Evolutionary conservation across 768 basidiomycete species (phyloP).

Genomic region (Collybia sordida): DNA sequence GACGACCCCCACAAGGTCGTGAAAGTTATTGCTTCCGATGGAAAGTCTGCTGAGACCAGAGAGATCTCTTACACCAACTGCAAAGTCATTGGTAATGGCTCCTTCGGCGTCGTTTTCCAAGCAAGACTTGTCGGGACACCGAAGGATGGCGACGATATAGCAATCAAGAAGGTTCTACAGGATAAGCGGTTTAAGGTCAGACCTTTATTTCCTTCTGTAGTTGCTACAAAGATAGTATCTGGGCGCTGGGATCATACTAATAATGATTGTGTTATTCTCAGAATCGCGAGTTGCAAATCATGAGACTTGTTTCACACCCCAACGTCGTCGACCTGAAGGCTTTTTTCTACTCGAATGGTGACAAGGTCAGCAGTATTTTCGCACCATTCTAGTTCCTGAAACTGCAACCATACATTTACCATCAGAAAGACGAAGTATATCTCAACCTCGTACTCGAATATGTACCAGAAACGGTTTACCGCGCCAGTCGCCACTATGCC

Average conservation of each 20-base stretch:
- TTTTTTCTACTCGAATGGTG: slow-evolving; percentile 99
- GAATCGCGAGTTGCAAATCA: slow-evolving; percentile 99
- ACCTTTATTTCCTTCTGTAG: slow-evolving; percentile 21
- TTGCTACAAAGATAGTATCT: slow-evolving; percentile 5
- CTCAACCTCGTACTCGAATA: slow-evolving; percentile 99
- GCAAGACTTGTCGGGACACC: slow-evolving; percentile 76
- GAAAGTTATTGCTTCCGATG: slow-evolving; percentile 93
- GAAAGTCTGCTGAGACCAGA: slow-evolving; percentile 86
- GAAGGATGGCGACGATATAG: slow-evolving; percentile 81
- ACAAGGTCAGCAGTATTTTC: slow-evolving; percentile 71
- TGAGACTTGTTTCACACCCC: slow-evolving; percentile 94
- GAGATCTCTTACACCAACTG: slow-evolving; percentile 95
- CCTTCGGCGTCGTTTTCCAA: slow-evolving; percentile 98
- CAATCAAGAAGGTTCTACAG: slow-evolving; percentile 99
- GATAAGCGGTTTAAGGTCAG: slow-evolving; percentile 99
- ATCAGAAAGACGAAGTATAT: slow-evolving; percentile 98
- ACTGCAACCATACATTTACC: slow-evolving; percentile 8
- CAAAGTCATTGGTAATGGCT: slow-evolving; percentile 98
- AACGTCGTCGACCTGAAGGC: slow-evolving; percentile 97
- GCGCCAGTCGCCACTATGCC: slow-evolving; percentile 97
- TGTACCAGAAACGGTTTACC: slow-evolving; percentile 99
- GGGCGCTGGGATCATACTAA: slow-evolving; percentile 1
- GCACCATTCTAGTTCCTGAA: slow-evolving; percentile 9
- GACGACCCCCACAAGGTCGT: slow-evolving; percentile 98
- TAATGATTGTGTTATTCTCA: slow-evolving; percentile 29